Base-by-base conservation (phyloP, 1,139 yeast species). In the Zygosaccharomyces pseudobailii region DNA sequence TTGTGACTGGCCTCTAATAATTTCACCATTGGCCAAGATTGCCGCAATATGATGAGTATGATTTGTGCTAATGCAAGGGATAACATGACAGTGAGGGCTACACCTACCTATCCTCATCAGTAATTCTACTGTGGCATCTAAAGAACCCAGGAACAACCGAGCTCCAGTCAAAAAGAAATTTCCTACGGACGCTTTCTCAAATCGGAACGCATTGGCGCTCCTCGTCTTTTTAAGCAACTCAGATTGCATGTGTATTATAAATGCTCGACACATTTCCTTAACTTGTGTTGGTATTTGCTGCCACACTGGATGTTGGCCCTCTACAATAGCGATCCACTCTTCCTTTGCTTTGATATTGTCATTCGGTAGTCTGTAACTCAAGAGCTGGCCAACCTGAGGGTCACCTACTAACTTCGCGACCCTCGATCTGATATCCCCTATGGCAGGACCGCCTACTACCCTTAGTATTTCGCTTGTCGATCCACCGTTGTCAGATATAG, bases 401-500 rank as follows among this genome's bases (percentile, higher is more conserved):
- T 67, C 68, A 3, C 68, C 68, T 24, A 89, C 84, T 46, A 90
- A 69, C 46, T 94, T 68, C 0, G 90, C 86, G 36, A 89, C 73
- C 46, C 97, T 67, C 0, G 96, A 87, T 42, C 97, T 70, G 4
- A 90, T 75, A 61, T 90, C 97, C 2, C 97, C 97, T 48, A 90
- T 87, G 0, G 97, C 97, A 1, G 96, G 96, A 0, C 97, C 97
- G 1, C 96, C 96, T 20, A 90, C 74, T 2, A 89, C 89, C 13
- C 97, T 70, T n/a, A 89, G 75, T 31, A 90, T 76, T 67, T 90
- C 97, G 25, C 95, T 84, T 0, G 97, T 88, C 1, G 96, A 88
- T 1, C 97, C 97, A 22, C 97, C 97, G 62, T 90, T 90, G 63
- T 90, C 97, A 47, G 88, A 83, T 9, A 90, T 80, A 0, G 97